Percentiles rank a stretch among this genome's conserved stretches.
Evolutionary conservation across 2,329 filamentous ascomycete species (phyloP).

Genomic region (Sporothrix curviconia): DNA sequence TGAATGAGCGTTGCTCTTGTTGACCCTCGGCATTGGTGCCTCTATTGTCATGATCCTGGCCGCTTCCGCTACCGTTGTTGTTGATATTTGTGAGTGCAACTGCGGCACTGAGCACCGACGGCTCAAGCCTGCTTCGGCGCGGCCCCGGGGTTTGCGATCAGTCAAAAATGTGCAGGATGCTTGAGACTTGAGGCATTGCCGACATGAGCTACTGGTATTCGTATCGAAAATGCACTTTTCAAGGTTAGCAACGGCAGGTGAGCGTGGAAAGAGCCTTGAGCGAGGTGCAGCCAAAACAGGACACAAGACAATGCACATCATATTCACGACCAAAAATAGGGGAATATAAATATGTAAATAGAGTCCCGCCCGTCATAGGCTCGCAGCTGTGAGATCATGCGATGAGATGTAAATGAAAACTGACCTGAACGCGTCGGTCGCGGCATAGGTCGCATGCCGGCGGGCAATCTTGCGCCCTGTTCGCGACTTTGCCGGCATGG

Average conservation of each 20-base stretch:
- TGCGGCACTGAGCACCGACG: not conserved
- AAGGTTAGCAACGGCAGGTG: not conserved
- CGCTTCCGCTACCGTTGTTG: not conserved
- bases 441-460: conserved; percentile 22
- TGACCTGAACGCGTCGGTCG: conserved; percentile 16
- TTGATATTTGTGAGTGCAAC: conserved; percentile 6
- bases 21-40: not conserved
- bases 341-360: too few species aligned
- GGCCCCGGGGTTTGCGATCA: conserved; percentile 20
- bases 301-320: not conserved
- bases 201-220: conserved; percentile 12
- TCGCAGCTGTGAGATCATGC: too few species aligned
- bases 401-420: not conserved
- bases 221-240: conserved; percentile 18
- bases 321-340: too few species aligned
- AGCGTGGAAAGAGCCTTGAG: not conserved
- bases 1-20: not conserved
- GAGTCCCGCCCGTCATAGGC: too few species aligned
- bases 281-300: not conserved
- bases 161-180: conserved; percentile 22
- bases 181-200: conserved; percentile 16
- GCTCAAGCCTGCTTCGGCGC: conserved; percentile 18
- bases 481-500: conserved; percentile 8
- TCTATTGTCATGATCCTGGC: not conserved
- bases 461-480: conserved; percentile 17